These are phyloP conservation scores for Citrus medica DNA, from an alignment of 345 rosid species.

Conservation along the genomic window DNA sequence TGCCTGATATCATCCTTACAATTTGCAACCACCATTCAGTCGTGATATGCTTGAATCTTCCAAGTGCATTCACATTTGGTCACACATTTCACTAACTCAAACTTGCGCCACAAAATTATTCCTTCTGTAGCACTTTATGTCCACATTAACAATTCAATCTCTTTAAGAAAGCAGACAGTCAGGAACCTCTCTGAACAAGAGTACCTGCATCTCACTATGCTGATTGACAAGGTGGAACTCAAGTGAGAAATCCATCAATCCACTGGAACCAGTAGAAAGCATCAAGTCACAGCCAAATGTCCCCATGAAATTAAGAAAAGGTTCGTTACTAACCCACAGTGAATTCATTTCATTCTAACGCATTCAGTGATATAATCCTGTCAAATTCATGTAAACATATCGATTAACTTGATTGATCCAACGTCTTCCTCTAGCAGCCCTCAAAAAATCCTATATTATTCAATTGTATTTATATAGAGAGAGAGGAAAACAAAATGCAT, in stretches of 20 bases:
- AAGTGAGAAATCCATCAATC: constrained; percentile 27
- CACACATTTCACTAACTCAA: constrained; percentile 16
- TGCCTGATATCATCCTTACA: constrained; percentile 16
- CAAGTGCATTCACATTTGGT: constrained; percentile 9
- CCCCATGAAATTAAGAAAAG: constrained; percentile 5
- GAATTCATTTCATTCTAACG: neutral
- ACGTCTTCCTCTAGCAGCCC: neutral
- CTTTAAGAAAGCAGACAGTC: constrained; percentile 15
- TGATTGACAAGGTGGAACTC: constrained; percentile 24
- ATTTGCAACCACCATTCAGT: constrained; percentile 14
- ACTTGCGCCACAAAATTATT: constrained; percentile 10
- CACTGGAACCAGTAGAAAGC: constrained; percentile 21
- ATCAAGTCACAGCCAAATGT: constrained; percentile 16
- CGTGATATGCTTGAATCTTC: constrained; percentile 17
- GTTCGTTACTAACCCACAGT: constrained; percentile 3
- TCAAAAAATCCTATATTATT: neutral
- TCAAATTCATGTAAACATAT: constrained; percentile 2
- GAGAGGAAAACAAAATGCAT: neutral
- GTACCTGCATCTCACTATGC: constrained; percentile 28
- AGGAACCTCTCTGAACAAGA: constrained; percentile 16
- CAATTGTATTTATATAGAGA: neutral
- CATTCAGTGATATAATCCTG: neutral
- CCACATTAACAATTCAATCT: constrained; percentile 14
- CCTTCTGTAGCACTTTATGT: constrained; percentile 6
- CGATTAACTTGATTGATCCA: neutral